These are phyloP conservation scores for Immersiporthe knoxdaviesiana DNA, from an alignment of 2,329 filamentous ascomycete species.

Conservation along the genomic window DNA sequence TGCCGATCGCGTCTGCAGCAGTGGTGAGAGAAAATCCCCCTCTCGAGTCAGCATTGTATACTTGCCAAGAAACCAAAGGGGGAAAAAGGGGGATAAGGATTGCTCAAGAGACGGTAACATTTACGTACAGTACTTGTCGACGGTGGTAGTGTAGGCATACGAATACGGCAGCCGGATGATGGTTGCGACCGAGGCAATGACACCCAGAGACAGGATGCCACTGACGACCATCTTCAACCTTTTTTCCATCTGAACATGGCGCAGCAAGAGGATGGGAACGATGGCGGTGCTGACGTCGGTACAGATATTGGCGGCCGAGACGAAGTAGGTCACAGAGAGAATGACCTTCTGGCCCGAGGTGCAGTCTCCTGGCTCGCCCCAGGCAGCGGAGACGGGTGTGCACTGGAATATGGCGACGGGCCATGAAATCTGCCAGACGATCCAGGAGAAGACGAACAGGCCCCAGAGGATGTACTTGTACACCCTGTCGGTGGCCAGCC, in stretches of 20 bases:
- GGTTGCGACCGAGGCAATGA: slow-evolving; percentile 29
- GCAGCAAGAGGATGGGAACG: slow-evolving; percentile 28
- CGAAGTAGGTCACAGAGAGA: slow-evolving; percentile 27
- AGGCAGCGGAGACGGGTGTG: slow-evolving; percentile 28
- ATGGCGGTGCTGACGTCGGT: slow-evolving; percentile 27
- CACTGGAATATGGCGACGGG: slow-evolving; percentile 31
- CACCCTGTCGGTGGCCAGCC: slow-evolving; percentile 20
- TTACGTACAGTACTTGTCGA: slow-evolving; percentile 16
- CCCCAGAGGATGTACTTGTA: slow-evolving; percentile 28
- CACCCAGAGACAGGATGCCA: slow-evolving; percentile 29
- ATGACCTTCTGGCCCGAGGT: slow-evolving; percentile 28
- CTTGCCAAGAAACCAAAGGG: neutral
- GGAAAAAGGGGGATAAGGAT: no score
- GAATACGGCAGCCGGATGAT: slow-evolving; percentile 26
- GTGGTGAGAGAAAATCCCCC: neutral
- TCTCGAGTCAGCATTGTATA: neutral
- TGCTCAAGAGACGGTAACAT: neutral
- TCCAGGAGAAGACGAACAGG: slow-evolving; percentile 25
- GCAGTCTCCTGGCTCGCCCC: slow-evolving; percentile 29
- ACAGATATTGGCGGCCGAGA: slow-evolving; percentile 31
- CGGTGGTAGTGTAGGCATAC: slow-evolving; percentile 20
- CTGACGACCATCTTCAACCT: slow-evolving; percentile 24
- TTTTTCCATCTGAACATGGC: slow-evolving; percentile 24
- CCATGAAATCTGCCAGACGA: slow-evolving; percentile 30
- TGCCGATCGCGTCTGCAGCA: slow-evolving; percentile 23